A percentile compares a stretch with the other conserved stretches of the same genome.
These are phyloP conservation scores for Pseudocercospora eumusae DNA, from an alignment of 2,329 filamentous ascomycete genomes.

Conservation along the genomic window DNA sequence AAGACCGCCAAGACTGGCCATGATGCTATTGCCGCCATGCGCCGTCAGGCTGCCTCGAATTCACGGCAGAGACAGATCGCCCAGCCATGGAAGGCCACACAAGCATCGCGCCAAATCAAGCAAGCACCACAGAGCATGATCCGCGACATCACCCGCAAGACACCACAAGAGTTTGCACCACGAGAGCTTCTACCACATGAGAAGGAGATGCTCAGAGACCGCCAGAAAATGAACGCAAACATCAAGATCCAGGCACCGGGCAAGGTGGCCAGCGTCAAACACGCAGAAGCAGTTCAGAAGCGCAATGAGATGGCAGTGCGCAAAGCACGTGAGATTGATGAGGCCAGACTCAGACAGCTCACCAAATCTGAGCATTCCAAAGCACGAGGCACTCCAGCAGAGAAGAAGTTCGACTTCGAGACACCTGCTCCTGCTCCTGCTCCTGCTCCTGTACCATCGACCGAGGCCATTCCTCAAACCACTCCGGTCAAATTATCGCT, in stretches of 20 bases:
- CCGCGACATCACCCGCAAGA: conserved; percentile 13
- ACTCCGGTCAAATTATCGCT: neutral
- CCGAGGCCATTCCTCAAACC: neutral
- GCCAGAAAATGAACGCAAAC: conserved; percentile 13
- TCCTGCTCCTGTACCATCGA: conserved; percentile 5
- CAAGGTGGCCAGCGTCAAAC: conserved; percentile 9
- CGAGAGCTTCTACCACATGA: conserved; percentile 28
- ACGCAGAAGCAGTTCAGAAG: conserved; percentile 14
- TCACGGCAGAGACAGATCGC: conserved; percentile 21
- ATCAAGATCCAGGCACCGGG: conserved; percentile 21
- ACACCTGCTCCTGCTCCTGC: conserved; percentile 3
- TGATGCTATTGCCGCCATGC: conserved; percentile 30
- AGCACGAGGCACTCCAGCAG: conserved; percentile 10
- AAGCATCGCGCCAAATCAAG: conserved; percentile 18
- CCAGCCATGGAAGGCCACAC: conserved; percentile 18
- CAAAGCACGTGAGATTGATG: conserved; percentile 24
- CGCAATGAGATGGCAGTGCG: conserved; percentile 21
- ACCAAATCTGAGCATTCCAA: conserved; percentile 19
- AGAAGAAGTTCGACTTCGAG: conserved; percentile 20
- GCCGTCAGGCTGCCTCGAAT: conserved; percentile 24
- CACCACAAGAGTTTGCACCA: conserved; percentile 23
- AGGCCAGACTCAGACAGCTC: conserved; percentile 24
- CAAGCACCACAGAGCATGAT: conserved; percentile 27
- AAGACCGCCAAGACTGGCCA: conserved; percentile 25
- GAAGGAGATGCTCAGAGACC: conserved; percentile 22